Evolutionary conservation across 805 yeast genomes (phyloP), one percentile per base, ranked within the genome.

Genomic region (Wilhelminamyces savonicus): DNA sequence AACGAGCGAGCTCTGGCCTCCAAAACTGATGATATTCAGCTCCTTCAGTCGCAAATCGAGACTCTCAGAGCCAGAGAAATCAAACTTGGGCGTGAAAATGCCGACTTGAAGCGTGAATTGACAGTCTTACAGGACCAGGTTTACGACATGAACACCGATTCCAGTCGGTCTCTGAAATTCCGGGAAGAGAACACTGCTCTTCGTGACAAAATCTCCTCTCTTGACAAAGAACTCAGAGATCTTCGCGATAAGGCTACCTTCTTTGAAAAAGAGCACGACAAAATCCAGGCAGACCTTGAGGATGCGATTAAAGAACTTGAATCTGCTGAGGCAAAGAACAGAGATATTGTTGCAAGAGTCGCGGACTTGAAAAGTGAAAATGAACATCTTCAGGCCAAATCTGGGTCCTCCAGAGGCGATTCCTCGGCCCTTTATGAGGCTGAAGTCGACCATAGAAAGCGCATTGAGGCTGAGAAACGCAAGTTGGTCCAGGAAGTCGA

Each of bases 191-290:
- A 30, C n/a, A 29, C 31, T 9, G 52, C 54, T n/a, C 32, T 56
- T 14, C 35, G 46, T 12, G 52, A 51, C 10, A 49, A 48, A 21
- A 40, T 59, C 9, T 35, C 39, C 7, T 50, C 36, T 32, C 55
- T 51, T 30, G 61, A 55, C 25, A 37, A 35, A 16, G 59, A 56
- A 29, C 53, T 17, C 19, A 8, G 31, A 8, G 52, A 56, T n/a
- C 33, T 56, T 14, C 35, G 46, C 12, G 52, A 52, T 10, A 49
- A 48, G 21, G 40, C 59, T 8, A 35, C 39, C 7, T 52, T 37
- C 34, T 56, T 51, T 31, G 62, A 56, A 24, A 37, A 36, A 17
- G 59, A 56, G 30, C 54, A 53, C 26, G 52, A 43, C 5, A 34
- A 31, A 2, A 32, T 46, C 7, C 53, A 53, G 24, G 46, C 44